phyloP scores from a whole-genome alignment of 805 yeast species.

The Jamesozyma gamospora region DNA sequence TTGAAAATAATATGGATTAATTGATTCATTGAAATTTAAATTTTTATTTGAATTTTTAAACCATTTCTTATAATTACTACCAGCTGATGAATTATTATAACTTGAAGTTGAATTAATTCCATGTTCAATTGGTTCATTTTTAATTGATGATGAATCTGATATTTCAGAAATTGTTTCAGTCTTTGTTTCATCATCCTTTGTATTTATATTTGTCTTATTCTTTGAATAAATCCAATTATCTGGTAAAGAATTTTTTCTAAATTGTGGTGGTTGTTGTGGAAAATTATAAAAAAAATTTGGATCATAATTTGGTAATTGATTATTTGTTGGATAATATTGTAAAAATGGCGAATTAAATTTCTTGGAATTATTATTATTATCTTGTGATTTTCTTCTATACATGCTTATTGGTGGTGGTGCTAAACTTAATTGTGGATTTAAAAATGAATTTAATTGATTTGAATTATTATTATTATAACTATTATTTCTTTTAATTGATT shows the following conservation, averaged over 20 bases:
- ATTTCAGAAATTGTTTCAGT: constrained; percentile 18
- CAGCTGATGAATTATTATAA: constrained; percentile 22
- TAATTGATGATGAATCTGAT: constrained; percentile 17
- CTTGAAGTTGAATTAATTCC: constrained; percentile 15
- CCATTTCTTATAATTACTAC: constrained; percentile 15
- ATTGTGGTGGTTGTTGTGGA: constrained; percentile 6
- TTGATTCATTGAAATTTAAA: constrained; percentile 11
- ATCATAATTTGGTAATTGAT: constrained; percentile 12
- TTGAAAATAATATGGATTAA: constrained; percentile 18
- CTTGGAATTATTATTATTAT: constrained; percentile 1
- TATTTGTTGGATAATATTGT: constrained; percentile 8
- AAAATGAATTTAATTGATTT: constrained; percentile 8
- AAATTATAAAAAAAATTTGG: constrained; percentile 14
- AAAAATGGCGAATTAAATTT: constrained; percentile 4
- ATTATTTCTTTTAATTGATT: constrained; percentile 17
- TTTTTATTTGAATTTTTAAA: constrained; percentile 1
- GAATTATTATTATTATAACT: constrained; percentile 6
- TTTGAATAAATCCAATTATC: constrained; percentile 12
- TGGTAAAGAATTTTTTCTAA: constrained; percentile 18
- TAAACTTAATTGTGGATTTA: constrained; percentile 37
- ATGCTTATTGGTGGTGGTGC: constrained; percentile 81
- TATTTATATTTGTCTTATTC: constrained; percentile 4
- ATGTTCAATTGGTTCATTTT: constrained; percentile 1
- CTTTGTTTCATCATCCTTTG: constrained; percentile 6
- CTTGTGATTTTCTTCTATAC: constrained; percentile 33